These are phyloP conservation scores for Skeletonema costatum DNA, from an alignment of 108 stramenopile species.

Conservation along the genomic window DNA sequence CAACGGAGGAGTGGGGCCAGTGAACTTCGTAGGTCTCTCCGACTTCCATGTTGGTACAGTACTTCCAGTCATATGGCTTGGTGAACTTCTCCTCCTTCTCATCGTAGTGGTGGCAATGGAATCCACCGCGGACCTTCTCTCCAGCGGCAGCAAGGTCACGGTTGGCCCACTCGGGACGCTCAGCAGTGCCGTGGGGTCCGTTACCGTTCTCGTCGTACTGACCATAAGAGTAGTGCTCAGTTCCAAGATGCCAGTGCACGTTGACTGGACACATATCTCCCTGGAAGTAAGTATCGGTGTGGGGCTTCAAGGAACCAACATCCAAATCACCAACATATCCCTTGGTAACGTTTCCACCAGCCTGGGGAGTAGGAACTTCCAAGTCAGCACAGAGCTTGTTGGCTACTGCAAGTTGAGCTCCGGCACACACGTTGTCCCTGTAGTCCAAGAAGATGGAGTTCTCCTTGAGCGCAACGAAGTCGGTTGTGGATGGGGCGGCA, in stretches of 20 bases:
- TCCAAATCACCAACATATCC: constrained; percentile 37
- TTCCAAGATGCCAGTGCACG: constrained; percentile 33
- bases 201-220: too few species aligned
- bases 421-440: too few species aligned
- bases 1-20: constrained; percentile 36
- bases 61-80: constrained; percentile 49
- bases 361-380: too few species aligned
- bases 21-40: constrained; percentile 65
- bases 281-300: background rate
- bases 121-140: background rate
- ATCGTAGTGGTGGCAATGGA: constrained; percentile 44
- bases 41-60: constrained; percentile 55
- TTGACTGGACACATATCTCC: constrained; percentile 48
- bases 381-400: too few species aligned
- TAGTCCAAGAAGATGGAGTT: constrained; percentile 6
- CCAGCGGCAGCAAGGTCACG: too few species aligned
- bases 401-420: too few species aligned
- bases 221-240: too few species aligned
- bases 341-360: constrained; percentile 33
- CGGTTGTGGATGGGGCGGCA: background rate
- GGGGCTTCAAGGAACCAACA: constrained; percentile 29
- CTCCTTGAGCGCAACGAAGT: background rate
- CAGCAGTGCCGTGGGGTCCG: too few species aligned
- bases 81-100: constrained; percentile 42
- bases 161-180: too few species aligned